A percentile compares a stretch with the other conserved stretches of the same genome.
Conservation (phyloP, 1,284 basidiomycete species). For the Fomitopsis palustris region DNA sequence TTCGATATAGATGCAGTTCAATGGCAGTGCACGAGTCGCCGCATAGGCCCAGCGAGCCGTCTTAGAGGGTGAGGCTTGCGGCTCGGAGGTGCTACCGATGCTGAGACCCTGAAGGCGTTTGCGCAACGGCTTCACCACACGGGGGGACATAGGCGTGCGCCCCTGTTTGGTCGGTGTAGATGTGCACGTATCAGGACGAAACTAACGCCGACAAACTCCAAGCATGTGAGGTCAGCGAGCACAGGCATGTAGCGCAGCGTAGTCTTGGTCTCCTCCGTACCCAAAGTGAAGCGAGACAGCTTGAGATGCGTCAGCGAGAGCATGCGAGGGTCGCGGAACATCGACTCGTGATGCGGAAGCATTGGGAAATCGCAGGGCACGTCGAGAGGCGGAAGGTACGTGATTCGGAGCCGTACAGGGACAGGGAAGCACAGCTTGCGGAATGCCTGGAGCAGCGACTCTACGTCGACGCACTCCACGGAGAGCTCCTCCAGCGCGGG, state of each 20-base stretch:
- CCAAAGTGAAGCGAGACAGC: constrained; percentile 30
- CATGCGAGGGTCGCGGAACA: constrained; percentile 42
- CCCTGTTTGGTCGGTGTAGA: neutral
- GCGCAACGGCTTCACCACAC: neutral
- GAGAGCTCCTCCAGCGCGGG: constrained; percentile 8
- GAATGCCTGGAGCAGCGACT: constrained; percentile 9
- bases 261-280: constrained; percentile 22
- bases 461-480: constrained; percentile 10
- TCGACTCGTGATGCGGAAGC: constrained; percentile 34
- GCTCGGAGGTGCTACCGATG: neutral
- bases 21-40: neutral
- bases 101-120: neutral
- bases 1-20: constrained; percentile 3
- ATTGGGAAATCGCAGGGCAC: constrained; percentile 9
- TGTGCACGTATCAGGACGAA: neutral
- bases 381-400: constrained; percentile 3
- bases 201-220: constrained; percentile 27
- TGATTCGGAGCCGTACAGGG: constrained; percentile 8
- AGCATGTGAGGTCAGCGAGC: constrained; percentile 33
- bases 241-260: constrained; percentile 39
- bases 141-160: neutral
- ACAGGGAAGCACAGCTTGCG: constrained; percentile 11
- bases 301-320: constrained; percentile 32
- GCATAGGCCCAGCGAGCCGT: constrained; percentile 5
- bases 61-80: too few relatives aligned